phyloP scores from a whole-genome alignment of 352 stramenopile genomes.

The Elongisporangium senticosum region DNA sequence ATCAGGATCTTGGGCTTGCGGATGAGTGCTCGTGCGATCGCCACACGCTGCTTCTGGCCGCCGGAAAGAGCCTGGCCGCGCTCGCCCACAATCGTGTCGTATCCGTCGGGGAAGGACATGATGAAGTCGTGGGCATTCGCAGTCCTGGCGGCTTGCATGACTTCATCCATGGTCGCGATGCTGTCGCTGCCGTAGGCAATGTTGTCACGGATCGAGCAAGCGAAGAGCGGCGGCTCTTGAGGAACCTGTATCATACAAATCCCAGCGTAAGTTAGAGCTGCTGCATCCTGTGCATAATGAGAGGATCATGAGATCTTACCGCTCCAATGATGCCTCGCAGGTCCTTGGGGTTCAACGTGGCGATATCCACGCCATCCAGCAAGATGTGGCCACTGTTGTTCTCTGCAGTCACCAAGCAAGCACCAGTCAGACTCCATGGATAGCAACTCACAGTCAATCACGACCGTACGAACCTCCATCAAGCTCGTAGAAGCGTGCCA shows the following conservation, averaged over 20 bases:
- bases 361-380: constrained; percentile 57
- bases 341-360: constrained; percentile 38
- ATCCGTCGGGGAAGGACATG: constrained; percentile 63
- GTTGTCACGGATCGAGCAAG: constrained; percentile 69
- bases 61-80: constrained; percentile 66
- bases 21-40: constrained; percentile 67
- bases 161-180: constrained; percentile 41
- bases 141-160: constrained; percentile 55
- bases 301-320: constrained; percentile 16
- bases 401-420: constrained; percentile 8
- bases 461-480: constrained; percentile 23
- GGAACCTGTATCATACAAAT: constrained; percentile 40
- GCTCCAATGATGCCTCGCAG: constrained; percentile 59
- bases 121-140: constrained; percentile 82
- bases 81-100: constrained; percentile 74
- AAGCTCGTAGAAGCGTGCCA: constrained; percentile 75
- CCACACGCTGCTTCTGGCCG: constrained; percentile 78
- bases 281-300: background rate
- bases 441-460: constrained; percentile 4
- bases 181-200: constrained; percentile 65
- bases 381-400: constrained; percentile 43
- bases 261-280: too few relatives aligned
- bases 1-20: constrained; percentile 77
- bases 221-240: constrained; percentile 71
- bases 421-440: constrained; percentile 11